These are phyloP conservation scores for Globisporangium paroecandrum DNA, from an alignment of 352 stramenopile species.

Conservation along the genomic window DNA sequence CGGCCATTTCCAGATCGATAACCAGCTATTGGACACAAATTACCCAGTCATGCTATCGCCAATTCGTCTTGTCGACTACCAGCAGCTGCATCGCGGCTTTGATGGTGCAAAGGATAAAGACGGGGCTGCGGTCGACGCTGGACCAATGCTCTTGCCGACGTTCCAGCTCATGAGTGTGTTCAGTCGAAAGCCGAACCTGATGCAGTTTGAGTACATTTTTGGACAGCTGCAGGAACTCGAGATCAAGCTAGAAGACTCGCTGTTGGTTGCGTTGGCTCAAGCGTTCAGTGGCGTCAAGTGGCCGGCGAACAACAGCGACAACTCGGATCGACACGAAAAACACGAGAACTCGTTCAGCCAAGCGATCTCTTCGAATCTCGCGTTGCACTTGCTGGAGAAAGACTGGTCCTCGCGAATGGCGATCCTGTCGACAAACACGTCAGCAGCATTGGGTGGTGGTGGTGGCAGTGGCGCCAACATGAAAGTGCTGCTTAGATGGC, in stretches of 20 bases:
- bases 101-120: slow-evolving; percentile 14
- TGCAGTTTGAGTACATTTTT: slow-evolving; percentile 88
- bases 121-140: slow-evolving; percentile 15
- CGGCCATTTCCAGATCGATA: slow-evolving; percentile 82
- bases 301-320: slow-evolving; percentile 25
- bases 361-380: slow-evolving; percentile 33
- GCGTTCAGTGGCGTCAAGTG: slow-evolving; percentile 75
- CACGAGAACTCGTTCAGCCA: slow-evolving; percentile 6
- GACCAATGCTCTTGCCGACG: slow-evolving; percentile 58
- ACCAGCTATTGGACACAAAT: slow-evolving; percentile 82
- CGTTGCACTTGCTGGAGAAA: slow-evolving; percentile 47
- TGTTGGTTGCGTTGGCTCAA: slow-evolving; percentile 69
- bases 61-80: slow-evolving; percentile 59
- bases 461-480: slow-evolving; percentile 43
- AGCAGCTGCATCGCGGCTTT: slow-evolving; percentile 62
- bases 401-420: slow-evolving; percentile 51
- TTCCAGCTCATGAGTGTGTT: slow-evolving; percentile 83
- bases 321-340: slow-evolving; percentile 21
- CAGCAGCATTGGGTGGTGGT: slow-evolving; percentile 25
- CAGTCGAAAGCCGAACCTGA: slow-evolving; percentile 49
- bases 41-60: slow-evolving; percentile 76
- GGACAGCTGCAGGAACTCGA: slow-evolving; percentile 83
- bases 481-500: slow-evolving; percentile 76
- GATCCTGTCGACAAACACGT: slow-evolving; percentile 31
- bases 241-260: slow-evolving; percentile 81